Conservation (phyloP, 768 basidiomycete genomes). For the Amanita jacksonii region DNA sequence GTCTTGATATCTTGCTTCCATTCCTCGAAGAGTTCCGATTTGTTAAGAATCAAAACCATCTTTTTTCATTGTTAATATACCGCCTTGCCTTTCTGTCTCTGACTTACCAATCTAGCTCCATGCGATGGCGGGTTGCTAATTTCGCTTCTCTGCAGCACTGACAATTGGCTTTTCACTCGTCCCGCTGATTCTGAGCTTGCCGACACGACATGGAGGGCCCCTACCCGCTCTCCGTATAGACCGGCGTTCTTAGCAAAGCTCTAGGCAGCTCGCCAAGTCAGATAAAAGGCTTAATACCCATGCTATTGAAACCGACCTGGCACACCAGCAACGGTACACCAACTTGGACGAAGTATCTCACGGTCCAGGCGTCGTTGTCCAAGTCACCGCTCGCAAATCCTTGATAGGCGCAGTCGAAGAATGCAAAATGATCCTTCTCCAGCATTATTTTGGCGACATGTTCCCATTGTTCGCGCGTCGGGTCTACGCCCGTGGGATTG, state of each 20-base stretch:
- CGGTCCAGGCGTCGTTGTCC: conserved; percentile 86
- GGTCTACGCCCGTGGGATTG: conserved; percentile 96
- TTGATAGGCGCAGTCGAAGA: conserved; percentile 96
- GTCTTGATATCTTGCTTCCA: conserved; percentile 88
- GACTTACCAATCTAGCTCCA: conserved; percentile 76
- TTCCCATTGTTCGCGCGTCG: conserved; percentile 81
- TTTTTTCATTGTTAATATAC: conserved; percentile 19
- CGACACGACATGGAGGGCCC: conserved; percentile 83
- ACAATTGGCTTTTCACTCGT: conserved; percentile 78
- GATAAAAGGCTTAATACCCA: too few species aligned
- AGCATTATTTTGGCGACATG: conserved; percentile 64
- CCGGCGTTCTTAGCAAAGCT: conserved; percentile 98
- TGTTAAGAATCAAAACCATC: conserved; percentile 78
- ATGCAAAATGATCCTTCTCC: conserved; percentile 71
- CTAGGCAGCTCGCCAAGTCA: too few species aligned
- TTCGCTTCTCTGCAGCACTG: conserved; percentile 86
- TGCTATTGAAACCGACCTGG: conserved; percentile 46
- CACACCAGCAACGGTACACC: conserved; percentile 77
- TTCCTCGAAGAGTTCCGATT: conserved; percentile 62
- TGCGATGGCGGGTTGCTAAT: conserved; percentile 93
- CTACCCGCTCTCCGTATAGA: conserved; percentile 89
- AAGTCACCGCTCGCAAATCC: conserved; percentile 93
- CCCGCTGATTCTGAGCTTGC: conserved; percentile 53
- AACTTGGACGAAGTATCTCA: conserved; percentile 74
- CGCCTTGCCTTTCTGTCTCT: conserved; percentile 8